phyloP scores from a whole-genome alignment of 768 basidiomycete species.

The Pleurotus citrinopileatus region DNA sequence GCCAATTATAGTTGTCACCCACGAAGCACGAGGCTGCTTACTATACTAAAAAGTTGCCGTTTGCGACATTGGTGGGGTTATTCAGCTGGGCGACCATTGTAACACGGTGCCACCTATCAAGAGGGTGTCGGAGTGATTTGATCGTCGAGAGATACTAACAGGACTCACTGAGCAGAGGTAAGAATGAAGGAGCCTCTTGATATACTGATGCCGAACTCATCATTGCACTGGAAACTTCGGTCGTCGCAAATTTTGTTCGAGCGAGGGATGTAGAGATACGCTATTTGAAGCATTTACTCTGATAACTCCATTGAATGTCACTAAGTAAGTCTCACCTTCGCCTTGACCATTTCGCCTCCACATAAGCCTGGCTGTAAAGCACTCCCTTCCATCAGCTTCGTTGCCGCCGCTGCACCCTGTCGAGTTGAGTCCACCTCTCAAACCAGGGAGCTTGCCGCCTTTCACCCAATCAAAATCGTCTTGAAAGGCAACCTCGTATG shows the following conservation, averaged over 20 bases:
- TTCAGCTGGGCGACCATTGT: conserved; percentile 81
- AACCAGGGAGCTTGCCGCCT: conserved; percentile 74
- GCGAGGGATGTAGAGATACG: conserved; percentile 78
- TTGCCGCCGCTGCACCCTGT: conserved; percentile 71
- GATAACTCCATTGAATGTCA: not conserved
- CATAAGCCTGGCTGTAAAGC: conserved; percentile 76
- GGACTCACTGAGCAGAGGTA: conserved; percentile 55
- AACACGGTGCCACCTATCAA: conserved; percentile 61
- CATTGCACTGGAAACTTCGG: conserved; percentile 58
- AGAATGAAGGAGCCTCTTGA: conserved; percentile 66
- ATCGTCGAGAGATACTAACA: conserved; percentile 5
- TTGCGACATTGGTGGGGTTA: conserved; percentile 60
- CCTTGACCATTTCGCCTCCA: conserved; percentile 65
- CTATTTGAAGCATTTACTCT: conserved; percentile 35
- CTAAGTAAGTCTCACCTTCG: conserved; percentile 51
- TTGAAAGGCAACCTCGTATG: conserved; percentile 76
- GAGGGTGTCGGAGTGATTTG: conserved; percentile 5
- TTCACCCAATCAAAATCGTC: conserved; percentile 65
- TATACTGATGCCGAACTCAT: conserved; percentile 77
- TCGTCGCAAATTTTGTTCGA: conserved; percentile 58
- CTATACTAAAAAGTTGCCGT: conserved; percentile 73
- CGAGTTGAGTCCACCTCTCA: conserved; percentile 64
- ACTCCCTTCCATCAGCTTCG: conserved; percentile 58
- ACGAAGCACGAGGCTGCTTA: conserved; percentile 34
- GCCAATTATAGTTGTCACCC: not conserved